Conservation (phyloP, 768 basidiomycete species). For the Cubamyces lactineus region DNA sequence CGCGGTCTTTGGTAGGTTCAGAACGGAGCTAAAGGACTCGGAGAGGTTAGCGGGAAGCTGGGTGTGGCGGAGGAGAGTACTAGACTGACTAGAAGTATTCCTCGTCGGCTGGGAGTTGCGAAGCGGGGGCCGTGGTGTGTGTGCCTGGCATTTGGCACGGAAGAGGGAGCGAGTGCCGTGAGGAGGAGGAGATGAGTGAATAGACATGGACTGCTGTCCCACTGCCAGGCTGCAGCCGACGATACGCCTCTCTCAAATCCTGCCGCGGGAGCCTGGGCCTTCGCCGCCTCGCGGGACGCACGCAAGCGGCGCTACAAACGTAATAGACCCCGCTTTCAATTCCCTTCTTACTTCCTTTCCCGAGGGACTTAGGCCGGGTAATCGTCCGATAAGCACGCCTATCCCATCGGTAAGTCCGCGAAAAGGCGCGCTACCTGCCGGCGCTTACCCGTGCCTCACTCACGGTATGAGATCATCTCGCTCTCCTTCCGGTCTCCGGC, state of each 20-base stretch:
- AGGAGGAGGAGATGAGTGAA: constrained; percentile 7
- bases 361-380: not conserved
- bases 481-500: not conserved
- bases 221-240: too few relatives aligned
- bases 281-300: not conserved
- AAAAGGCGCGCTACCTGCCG: not conserved
- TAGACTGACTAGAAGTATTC: constrained; percentile 29
- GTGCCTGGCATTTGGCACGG: constrained; percentile 19
- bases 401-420: not conserved
- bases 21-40: constrained; percentile 60
- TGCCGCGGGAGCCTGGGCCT: constrained; percentile 8
- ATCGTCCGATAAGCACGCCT: not conserved
- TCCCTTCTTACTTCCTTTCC: not conserved
- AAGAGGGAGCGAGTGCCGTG: not conserved
- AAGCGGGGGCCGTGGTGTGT: not conserved
- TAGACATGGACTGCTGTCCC: constrained; percentile 8
- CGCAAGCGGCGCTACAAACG: constrained; percentile 1
- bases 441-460: not conserved
- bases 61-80: not conserved
- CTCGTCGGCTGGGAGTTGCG: constrained; percentile 4
- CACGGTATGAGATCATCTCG: constrained; percentile 22
- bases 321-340: not conserved
- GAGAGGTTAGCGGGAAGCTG: constrained; percentile 6
- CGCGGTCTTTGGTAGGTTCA: constrained; percentile 70
- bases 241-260: too few relatives aligned